Evolutionary conservation across 805 yeast genomes (phyloP).

Genomic region (Grigorovia jiainica): DNA sequence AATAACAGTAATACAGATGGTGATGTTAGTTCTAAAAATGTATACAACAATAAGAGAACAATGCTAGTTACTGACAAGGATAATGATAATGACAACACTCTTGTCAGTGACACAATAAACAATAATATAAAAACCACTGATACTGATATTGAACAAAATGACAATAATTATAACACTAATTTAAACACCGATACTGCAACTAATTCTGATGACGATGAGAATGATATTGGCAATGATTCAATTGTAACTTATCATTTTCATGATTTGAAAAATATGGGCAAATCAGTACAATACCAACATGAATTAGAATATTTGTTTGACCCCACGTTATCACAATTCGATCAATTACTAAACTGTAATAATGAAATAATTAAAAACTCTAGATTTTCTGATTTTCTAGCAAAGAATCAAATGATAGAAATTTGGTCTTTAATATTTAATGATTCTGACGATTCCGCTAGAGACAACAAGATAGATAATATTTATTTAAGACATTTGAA

Average conservation of each 20-base stretch:
- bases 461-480: too few species aligned
- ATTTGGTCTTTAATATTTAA: constrained; percentile 17
- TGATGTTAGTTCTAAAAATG: neutral
- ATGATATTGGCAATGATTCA: constrained; percentile 2
- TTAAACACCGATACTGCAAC: too few species aligned
- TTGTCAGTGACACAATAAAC: too few species aligned
- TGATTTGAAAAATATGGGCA: constrained; percentile 28
- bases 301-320: constrained; percentile 28
- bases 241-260: constrained; percentile 13
- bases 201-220: neutral
- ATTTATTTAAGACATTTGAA: neutral
- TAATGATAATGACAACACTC: too few species aligned
- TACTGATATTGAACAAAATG: neutral
- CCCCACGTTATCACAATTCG: neutral
- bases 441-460: too few species aligned
- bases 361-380: constrained; percentile 12
- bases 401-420: constrained; percentile 12
- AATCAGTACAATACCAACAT: constrained; percentile 21
- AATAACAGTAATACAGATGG: neutral
- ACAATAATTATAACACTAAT: too few species aligned
- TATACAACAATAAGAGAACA: constrained; percentile 19
- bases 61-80: constrained; percentile 8
- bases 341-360: constrained; percentile 17
- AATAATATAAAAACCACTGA: too few species aligned
- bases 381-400: constrained; percentile 11